Evolutionary conservation across 1,284 basidiomycete genomes (phyloP).

Genomic region (Phellopilus nigrolimitatus): DNA sequence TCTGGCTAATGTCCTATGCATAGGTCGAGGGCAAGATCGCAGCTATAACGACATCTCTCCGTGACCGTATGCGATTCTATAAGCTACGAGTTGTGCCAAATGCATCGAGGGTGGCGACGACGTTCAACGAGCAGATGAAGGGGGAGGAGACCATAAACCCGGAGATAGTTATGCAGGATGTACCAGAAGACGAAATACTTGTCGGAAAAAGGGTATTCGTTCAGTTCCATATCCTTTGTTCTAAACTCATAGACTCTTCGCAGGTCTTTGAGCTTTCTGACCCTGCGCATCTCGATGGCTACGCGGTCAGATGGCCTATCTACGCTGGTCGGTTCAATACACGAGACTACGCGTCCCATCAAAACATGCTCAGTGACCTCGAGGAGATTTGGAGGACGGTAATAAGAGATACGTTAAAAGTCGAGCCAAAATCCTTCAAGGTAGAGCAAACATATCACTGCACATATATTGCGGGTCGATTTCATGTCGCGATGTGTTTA

Average conservation of each 20-base stretch:
- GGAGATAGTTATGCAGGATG: slow-evolving; percentile 69
- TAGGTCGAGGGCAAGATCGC: slow-evolving; percentile 73
- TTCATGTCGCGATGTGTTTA: no score
- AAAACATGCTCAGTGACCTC: slow-evolving; percentile 73
- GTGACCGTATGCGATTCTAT: slow-evolving; percentile 84
- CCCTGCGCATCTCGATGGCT: slow-evolving; percentile 56
- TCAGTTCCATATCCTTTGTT: slow-evolving; percentile 12
- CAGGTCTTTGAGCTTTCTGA: slow-evolving; percentile 73
- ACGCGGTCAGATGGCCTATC: slow-evolving; percentile 75
- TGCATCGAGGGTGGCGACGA: slow-evolving; percentile 63
- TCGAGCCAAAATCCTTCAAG: slow-evolving; percentile 56
- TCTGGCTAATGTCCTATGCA: slow-evolving; percentile 1
- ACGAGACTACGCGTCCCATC: slow-evolving; percentile 66
- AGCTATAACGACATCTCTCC: slow-evolving; percentile 68
- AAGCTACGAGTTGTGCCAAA: slow-evolving; percentile 79
- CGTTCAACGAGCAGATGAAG: slow-evolving; percentile 72
- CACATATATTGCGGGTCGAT: background rate
- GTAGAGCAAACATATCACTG: slow-evolving; percentile 33
- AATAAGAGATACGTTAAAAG: slow-evolving; percentile 58
- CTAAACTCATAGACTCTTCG: slow-evolving; percentile 17
- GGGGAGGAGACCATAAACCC: slow-evolving; percentile 79
- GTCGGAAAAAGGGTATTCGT: slow-evolving; percentile 77
- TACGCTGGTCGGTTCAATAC: slow-evolving; percentile 75
- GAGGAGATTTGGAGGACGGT: slow-evolving; percentile 63
- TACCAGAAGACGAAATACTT: slow-evolving; percentile 43